Percentiles rank a stretch among this genome's conserved stretches.
These are phyloP conservation scores for Pyricularia sp. DNA, from an alignment of 2,329 filamentous ascomycete species.

Conservation along the genomic window DNA sequence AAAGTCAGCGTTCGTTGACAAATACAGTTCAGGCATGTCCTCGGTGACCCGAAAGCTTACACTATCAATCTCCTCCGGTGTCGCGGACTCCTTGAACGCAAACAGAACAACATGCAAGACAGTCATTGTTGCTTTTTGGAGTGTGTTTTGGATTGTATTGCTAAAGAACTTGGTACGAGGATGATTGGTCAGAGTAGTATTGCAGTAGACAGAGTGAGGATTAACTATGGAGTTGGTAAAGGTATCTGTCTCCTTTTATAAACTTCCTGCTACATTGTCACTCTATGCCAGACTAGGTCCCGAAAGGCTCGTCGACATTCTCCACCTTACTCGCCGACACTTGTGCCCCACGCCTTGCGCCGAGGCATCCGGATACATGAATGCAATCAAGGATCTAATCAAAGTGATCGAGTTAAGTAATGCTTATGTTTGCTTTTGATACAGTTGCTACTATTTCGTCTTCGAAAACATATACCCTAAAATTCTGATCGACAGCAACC, in stretches of 20 bases:
- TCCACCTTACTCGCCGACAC: too few species aligned
- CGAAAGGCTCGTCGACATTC: too few species aligned
- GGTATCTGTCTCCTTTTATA: not conserved
- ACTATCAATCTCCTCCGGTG: constrained; percentile 2
- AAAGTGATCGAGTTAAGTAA: not conserved
- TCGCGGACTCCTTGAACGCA: constrained; percentile 3
- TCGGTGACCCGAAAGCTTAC: not conserved
- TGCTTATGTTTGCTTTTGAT: not conserved
- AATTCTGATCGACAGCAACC: not conserved
- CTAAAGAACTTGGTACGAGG: not conserved
- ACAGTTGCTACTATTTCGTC: not conserved
- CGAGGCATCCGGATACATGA: not conserved
- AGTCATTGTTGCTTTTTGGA: not conserved
- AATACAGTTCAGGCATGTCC: not conserved
- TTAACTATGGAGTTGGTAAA: not conserved
- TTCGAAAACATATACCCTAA: not conserved
- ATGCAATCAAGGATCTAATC: too few species aligned
- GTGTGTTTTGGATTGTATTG: not conserved
- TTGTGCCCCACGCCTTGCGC: not conserved
- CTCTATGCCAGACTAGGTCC: too few species aligned
- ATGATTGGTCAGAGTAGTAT: not conserved
- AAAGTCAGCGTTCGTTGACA: not conserved
- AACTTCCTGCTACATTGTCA: not conserved
- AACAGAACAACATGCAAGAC: constrained; percentile 5
- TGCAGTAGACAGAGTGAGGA: not conserved